Base-by-base conservation (phyloP, 2,329 filamentous ascomycete species). In the Beauveria pseudobassiana region DNA sequence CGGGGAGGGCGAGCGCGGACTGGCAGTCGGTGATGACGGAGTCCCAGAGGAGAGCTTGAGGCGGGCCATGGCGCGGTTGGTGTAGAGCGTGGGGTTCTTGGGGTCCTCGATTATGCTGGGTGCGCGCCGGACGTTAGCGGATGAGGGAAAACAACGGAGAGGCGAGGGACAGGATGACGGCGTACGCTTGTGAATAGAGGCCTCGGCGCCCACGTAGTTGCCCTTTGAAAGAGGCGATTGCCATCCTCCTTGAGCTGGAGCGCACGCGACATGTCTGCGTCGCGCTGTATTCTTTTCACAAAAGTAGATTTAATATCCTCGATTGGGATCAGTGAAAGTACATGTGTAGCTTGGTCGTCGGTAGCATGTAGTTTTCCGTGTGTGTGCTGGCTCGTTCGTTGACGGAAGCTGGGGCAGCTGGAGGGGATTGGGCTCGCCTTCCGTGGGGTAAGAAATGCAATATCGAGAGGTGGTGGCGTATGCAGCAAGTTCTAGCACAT, bases 31-130 rank as follows among this genome's bases (percentile, higher is more conserved):
- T 78, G 65, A 95, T 87, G 54, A 88, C 91, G 10, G 81, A 86
- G 34, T 90, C 82, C 84, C 88, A 96, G 67, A 85, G 80, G 82
- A 77, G 24, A 96, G 82, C 75, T 89, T 90, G 63, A 95, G 80
- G 46, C 92, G 85, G 3, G 89, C 87, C 76, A 96, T 89, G 57
- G 92, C 90, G 59, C 93, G 90, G 76, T 97, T 98, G 45, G 91
- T 93, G 76, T 92, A 97, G 56, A 96, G 82, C 34, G 88, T 80
- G 1, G 89, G 85, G 71, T 96, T 95, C 61, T 79, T 82, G 4
- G 89, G 82, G 74, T 96, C 90, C 71, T 87, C 85, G 68, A 89
- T 85, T 67, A 96, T 92, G 46, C 87, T 91, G 67, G 34, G 46
- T 22, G 50, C 9, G 9, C 34, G 28, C 16, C 10, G 18, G 3